phyloP scores from a whole-genome alignment of 1,139 yeast genomes.

The Pichia sp. region DNA sequence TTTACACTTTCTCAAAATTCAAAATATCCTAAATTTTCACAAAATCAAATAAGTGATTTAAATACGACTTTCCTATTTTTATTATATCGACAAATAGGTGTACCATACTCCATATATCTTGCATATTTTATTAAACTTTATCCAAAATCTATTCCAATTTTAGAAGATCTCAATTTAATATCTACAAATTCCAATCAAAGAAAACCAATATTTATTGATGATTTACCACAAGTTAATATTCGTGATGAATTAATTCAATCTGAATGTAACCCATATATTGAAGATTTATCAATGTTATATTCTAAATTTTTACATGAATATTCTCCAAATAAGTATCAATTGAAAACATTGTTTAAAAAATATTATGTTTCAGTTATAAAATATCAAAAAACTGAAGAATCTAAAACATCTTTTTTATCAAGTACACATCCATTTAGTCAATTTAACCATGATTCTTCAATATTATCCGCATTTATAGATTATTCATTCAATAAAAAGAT shows the following conservation, averaged over 20 bases:
- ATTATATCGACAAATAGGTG: conserved; percentile 4
- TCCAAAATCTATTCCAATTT: conserved; percentile 8
- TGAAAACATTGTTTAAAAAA: conserved; percentile 5
- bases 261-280: conserved; percentile 6
- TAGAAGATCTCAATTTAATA: conserved; percentile 6
- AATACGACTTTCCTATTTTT: conserved; percentile 12
- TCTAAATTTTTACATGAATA: conserved; percentile 8
- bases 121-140: conserved; percentile 12
- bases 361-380: conserved; percentile 2
- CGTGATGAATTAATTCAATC: conserved; percentile 6
- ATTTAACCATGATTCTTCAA: conserved; percentile 15
- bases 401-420: too few relatives aligned
- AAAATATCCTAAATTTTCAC: not conserved
- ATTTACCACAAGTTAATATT: conserved; percentile 11
- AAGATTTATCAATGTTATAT: conserved; percentile 11
- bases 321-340: conserved; percentile 1
- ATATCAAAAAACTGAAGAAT: conserved; percentile 4
- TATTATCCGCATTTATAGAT: conserved; percentile 19
- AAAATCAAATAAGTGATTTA: conserved; percentile 6
- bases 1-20: not conserved
- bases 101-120: conserved; percentile 7
- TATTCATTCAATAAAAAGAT: conserved; percentile 6
- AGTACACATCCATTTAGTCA: conserved; percentile 16
- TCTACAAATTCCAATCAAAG: not conserved
- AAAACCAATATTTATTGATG: not conserved